A percentile compares a stretch with the other conserved stretches of the same genome.
Evolutionary conservation across 139 green algal genomes (phyloP).

Genomic region (Chlamydomonas incerta): DNA sequence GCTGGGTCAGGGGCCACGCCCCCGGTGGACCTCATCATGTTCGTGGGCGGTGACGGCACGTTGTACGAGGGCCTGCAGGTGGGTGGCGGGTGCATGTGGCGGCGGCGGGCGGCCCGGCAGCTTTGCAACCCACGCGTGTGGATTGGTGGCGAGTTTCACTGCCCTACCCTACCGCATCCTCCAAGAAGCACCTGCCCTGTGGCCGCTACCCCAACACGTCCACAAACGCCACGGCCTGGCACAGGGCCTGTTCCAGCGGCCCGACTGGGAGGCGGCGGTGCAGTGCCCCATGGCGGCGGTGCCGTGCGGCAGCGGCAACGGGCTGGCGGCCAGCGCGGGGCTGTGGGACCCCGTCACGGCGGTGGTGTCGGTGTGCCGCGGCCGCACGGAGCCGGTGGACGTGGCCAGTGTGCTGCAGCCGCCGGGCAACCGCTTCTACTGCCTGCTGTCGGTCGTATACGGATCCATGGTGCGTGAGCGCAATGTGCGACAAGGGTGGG

Average conservation of each 20-base stretch:
- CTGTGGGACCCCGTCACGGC: conserved; percentile 73
- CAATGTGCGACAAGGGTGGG: too few species aligned
- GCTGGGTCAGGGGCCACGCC: neutral
- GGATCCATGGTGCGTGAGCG: conserved; percentile 63
- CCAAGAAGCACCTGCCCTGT: too few species aligned
- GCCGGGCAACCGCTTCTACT: conserved; percentile 58
- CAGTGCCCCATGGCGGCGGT: conserved; percentile 69
- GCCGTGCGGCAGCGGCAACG: conserved; percentile 78
- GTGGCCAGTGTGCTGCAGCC: conserved; percentile 77
- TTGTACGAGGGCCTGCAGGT: conserved; percentile 82
- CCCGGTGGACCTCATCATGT: conserved; percentile 58
- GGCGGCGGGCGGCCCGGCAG: too few species aligned
- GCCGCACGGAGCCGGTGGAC: conserved; percentile 59
- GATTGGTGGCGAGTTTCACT: too few species aligned
- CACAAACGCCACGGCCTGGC: too few species aligned
- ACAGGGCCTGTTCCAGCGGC: conserved; percentile 70
- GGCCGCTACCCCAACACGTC: too few species aligned
- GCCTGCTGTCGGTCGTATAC: conserved; percentile 77
- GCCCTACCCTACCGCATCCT: too few species aligned
- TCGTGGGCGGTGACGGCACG: conserved; percentile 83
- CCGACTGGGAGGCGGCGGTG: conserved; percentile 71
- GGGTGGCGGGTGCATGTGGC: neutral
- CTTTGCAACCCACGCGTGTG: too few species aligned
- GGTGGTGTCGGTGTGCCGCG: conserved; percentile 64
- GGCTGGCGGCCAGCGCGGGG: conserved; percentile 73